These are phyloP conservation scores for Trichosporon inkin DNA, from an alignment of 1,284 basidiomycete species.

Conservation along the genomic window DNA sequence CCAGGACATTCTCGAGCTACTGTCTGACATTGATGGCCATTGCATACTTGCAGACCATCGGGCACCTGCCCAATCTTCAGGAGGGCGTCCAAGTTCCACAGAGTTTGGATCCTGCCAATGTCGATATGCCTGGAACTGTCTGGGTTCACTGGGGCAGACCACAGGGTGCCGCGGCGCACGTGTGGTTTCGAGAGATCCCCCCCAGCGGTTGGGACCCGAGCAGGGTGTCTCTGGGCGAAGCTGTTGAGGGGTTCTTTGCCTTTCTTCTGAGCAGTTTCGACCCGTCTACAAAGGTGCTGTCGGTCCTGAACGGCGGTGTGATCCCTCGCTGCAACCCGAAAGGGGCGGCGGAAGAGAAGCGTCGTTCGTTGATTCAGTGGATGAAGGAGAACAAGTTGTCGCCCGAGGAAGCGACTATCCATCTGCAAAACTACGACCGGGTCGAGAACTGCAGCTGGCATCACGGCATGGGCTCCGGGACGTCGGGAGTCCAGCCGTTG, in stretches of 20 bases:
- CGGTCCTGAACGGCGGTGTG: slow-evolving; percentile 39
- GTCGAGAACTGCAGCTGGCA: background rate
- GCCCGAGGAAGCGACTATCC: background rate
- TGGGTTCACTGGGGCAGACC: slow-evolving; percentile 42
- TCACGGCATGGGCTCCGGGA: background rate
- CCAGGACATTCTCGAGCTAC: slow-evolving; percentile 48
- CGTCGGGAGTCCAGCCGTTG: background rate
- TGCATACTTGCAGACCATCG: slow-evolving; percentile 43
- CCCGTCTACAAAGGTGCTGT: slow-evolving; percentile 28
- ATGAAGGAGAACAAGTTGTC: background rate
- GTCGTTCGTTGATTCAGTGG: background rate
- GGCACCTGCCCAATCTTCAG: slow-evolving; percentile 47
- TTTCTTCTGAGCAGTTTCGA: slow-evolving; percentile 33
- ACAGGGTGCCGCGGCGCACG: slow-evolving; percentile 35
- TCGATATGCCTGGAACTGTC: slow-evolving; percentile 20
- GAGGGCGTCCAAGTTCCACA: slow-evolving; percentile 19
- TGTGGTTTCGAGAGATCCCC: slow-evolving; percentile 28
- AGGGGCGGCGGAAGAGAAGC: background rate
- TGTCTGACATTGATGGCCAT: slow-evolving; percentile 50
- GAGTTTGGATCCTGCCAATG: background rate
- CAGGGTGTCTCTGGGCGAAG: slow-evolving; percentile 32
- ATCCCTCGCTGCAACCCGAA: slow-evolving; percentile 2
- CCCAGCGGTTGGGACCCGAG: slow-evolving; percentile 27
- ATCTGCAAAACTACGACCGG: background rate
- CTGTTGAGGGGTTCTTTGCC: slow-evolving; percentile 40